Base-by-base conservation (phyloP, 148 eudicot genomes). In the Heliosperma pusillum region DNA sequence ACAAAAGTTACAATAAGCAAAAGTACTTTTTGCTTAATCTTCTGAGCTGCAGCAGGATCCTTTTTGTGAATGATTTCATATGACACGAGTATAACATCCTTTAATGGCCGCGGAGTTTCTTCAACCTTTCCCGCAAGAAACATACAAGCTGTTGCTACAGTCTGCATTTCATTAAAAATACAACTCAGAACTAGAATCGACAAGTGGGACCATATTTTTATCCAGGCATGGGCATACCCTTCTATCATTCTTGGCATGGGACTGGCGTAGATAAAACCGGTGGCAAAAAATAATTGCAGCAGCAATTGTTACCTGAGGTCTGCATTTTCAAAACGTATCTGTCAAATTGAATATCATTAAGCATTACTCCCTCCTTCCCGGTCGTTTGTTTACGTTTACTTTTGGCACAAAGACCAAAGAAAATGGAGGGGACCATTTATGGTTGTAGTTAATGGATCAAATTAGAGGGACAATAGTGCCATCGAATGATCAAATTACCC, bases 71-170 rank as follows among this genome's bases (percentile, higher is more conserved):
- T 90, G 45, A 94, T 91, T 77, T 94, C 97, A 82, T 91, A 94
- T 25, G 98, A 90, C 71, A 94, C 97, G 24, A 94, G 85, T 70
- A 94, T 91, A 44, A 94, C 97, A 86, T 94, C 96, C 81, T 91
- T 94, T 73, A 94, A 84, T 21, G 97, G 96, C 36, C 93, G 98
- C 76, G 98, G 98, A 76, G 97, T 91, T 85, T 94, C 98, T 86
- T 94, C 98, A 78, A 94, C 98, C 88, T 94, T 94, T 57, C 98
- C 98, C 71, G 98, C 98, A 55, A 94, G 98, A 84, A 91, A 94
- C 98, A 94, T 94, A 74, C 98, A 94, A 45, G 89, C 98, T 40
- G 98, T 94, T 69, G 96, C 97, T 76, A 94, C 79, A 19, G 96
- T 87, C 98, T 94, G 91, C 83, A 78, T 55, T 44, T 78, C 45